These are phyloP conservation scores for Raphanus sativus DNA, from an alignment of 345 rosid genomes.

Conservation along the genomic window DNA sequence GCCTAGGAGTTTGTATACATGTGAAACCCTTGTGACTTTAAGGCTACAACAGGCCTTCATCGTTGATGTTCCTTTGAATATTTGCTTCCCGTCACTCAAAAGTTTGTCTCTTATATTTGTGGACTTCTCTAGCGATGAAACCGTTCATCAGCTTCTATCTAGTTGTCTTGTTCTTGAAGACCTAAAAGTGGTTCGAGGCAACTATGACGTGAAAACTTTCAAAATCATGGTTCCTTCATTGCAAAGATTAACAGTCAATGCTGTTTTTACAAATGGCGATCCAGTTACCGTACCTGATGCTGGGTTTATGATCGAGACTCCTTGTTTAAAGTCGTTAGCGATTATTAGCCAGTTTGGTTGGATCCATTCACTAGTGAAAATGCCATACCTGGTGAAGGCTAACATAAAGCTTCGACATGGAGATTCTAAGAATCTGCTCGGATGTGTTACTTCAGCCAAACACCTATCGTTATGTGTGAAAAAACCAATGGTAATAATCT, in stretches of 20 bases:
- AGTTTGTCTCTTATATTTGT: background rate
- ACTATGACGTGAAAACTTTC: background rate
- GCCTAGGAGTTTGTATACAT: constrained; percentile 8
- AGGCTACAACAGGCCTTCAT: background rate
- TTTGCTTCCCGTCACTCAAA: background rate
- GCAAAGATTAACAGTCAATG: background rate
- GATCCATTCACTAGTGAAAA: background rate
- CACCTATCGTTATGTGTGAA: background rate
- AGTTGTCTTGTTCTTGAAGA: background rate
- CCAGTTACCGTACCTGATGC: background rate
- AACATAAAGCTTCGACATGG: background rate
- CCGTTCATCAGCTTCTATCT: background rate
- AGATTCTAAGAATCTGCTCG: background rate
- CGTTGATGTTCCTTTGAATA: background rate
- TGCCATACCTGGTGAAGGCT: constrained; percentile 1
- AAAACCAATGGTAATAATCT: background rate
- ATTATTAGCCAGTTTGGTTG: background rate
- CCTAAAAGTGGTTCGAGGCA: background rate
- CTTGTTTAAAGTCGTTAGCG: background rate
- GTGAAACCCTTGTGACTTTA: background rate
- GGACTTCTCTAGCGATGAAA: background rate
- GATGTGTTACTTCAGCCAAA: background rate
- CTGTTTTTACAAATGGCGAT: background rate
- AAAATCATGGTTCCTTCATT: background rate
- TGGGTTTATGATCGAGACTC: constrained; percentile 10